Conservation (phyloP, 2,329 filamentous ascomycete genomes). For the Cercospora sp. region DNA sequence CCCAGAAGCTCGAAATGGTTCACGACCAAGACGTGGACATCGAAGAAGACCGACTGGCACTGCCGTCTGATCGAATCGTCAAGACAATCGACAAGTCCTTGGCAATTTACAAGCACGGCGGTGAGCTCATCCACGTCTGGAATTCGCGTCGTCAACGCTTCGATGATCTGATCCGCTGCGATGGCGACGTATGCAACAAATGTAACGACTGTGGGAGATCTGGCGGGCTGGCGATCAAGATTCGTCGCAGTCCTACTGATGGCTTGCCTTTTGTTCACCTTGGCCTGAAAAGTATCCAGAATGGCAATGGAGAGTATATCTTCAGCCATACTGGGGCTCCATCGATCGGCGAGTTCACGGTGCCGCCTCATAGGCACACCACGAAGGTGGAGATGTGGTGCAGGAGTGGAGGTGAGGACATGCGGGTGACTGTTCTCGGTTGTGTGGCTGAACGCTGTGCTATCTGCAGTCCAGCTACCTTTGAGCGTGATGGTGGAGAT, state of each 20-base stretch:
- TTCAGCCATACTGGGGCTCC: background rate
- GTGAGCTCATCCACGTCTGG: background rate
- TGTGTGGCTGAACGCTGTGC: background rate
- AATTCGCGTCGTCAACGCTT: background rate
- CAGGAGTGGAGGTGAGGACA: background rate
- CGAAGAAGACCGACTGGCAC: background rate
- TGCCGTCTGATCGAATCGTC: background rate
- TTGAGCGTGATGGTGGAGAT: background rate
- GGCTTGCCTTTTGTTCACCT: conserved; percentile 11
- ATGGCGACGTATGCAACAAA: background rate
- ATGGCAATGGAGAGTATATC: background rate
- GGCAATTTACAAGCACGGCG: background rate
- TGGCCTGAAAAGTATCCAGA: background rate
- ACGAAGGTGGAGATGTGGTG: background rate
- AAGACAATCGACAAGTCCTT: background rate
- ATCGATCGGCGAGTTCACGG: background rate
- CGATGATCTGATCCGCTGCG: background rate
- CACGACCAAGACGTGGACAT: background rate
- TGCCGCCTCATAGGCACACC: background rate
- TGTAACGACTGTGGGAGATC: background rate
- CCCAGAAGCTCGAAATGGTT: background rate
- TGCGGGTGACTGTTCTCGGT: background rate
- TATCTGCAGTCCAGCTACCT: background rate
- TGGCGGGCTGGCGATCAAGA: background rate
- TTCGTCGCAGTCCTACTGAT: background rate